These are phyloP conservation scores for Neoscytalidium dimidiatum DNA, from an alignment of 2,329 filamentous ascomycete genomes.

Conservation along the genomic window DNA sequence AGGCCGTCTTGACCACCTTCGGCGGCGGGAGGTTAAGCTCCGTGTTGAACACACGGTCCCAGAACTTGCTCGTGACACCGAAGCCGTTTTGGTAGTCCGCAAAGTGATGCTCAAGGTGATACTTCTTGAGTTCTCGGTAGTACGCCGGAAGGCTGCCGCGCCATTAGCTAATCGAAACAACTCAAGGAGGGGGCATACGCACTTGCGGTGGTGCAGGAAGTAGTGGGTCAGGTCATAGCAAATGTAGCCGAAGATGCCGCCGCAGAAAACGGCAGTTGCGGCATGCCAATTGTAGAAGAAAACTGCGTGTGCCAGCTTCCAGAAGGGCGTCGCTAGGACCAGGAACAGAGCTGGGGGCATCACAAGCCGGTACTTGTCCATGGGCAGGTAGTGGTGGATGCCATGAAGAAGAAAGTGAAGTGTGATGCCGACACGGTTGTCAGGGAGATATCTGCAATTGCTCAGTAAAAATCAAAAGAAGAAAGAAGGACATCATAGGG, in stretches of 20 bases:
- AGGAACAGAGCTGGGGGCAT: conserved; percentile 94
- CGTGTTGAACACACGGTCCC: conserved; percentile 91
- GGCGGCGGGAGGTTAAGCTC: conserved; percentile 63
- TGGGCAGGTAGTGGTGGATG: conserved; percentile 97
- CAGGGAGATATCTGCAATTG: conserved; percentile 71
- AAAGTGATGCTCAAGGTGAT: conserved; percentile 96
- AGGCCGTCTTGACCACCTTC: conserved; percentile 51
- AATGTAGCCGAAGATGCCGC: conserved; percentile 92
- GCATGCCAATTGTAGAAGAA: conserved; percentile 86
- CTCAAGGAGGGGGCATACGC: conserved; percentile 34
- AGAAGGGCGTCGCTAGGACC: conserved; percentile 83
- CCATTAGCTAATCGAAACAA: conserved; percentile 20
- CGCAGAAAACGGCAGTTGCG: conserved; percentile 77
- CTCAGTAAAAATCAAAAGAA: conserved; percentile 12
- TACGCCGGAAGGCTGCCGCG: conserved; percentile 70
- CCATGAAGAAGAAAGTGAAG: conserved; percentile 93
- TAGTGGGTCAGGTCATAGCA: conserved; percentile 98
- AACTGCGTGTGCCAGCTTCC: conserved; percentile 80
- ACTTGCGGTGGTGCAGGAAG: conserved; percentile 94
- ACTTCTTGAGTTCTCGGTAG: conserved; percentile 94
- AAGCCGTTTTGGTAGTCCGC: conserved; percentile 98
- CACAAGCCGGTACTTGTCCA: conserved; percentile 95
- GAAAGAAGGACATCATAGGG: too few species aligned
- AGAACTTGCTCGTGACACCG: conserved; percentile 93
- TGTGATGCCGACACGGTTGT: conserved; percentile 85